phyloP scores from a whole-genome alignment of 1,284 basidiomycete species.

The Ustilago loliicola region DNA sequence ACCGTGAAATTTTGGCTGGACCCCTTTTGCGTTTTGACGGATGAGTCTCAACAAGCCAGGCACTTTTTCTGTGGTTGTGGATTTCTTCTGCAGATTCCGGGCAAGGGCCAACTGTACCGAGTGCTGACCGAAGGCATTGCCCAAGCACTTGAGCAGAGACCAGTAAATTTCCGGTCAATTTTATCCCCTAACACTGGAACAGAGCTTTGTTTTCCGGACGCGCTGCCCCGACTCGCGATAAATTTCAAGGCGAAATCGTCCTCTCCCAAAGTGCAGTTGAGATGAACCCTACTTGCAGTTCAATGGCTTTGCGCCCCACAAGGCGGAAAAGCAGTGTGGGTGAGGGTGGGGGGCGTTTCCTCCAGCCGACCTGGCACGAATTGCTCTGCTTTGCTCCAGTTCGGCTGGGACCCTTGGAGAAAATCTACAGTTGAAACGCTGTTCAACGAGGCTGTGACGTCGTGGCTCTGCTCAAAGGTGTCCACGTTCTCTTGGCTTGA shows the following conservation, averaged over 20 bases:
- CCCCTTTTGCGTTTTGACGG: conserved; percentile 15
- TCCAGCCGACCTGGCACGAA: conserved; percentile 50
- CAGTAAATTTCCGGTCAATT: neutral
- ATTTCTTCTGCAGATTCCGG: conserved; percentile 18
- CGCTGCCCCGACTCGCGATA: neutral
- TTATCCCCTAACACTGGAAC: neutral
- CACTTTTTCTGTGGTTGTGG: neutral
- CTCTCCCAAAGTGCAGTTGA: neutral
- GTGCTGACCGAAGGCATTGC: neutral
- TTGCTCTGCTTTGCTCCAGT: conserved; percentile 25
- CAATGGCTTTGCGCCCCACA: neutral
- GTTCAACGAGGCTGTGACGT: conserved; percentile 16
- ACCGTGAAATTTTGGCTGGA: conserved; percentile 11
- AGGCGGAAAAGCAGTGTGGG: neutral
- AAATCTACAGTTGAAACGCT: neutral
- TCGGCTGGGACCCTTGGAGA: conserved; percentile 31
- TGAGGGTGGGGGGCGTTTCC: conserved; percentile 10
- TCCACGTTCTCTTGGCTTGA: conserved; percentile 33
- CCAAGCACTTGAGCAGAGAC: neutral
- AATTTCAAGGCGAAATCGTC: neutral
- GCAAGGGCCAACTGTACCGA: conserved; percentile 5
- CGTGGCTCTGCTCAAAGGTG: conserved; percentile 7
- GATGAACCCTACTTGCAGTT: conserved; percentile 38
- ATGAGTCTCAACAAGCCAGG: too few species aligned
- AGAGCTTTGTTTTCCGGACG: conserved; percentile 4